These are phyloP conservation scores for Penicillium sumatraense DNA, from an alignment of 2,329 filamentous ascomycete genomes.

Conservation along the genomic window DNA sequence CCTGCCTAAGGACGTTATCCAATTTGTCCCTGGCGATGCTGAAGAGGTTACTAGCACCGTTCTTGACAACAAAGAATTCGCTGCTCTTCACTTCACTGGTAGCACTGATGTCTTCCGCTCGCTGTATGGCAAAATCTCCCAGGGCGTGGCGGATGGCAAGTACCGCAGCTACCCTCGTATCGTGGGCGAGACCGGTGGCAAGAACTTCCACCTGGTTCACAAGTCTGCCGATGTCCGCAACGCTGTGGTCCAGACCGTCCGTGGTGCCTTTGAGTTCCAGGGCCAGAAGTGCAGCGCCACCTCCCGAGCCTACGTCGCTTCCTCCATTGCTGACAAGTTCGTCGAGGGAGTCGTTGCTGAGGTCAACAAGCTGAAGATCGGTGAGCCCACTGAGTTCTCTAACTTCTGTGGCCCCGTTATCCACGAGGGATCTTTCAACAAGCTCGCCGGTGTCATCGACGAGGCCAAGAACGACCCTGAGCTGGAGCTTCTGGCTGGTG, in stretches of 20 bases:
- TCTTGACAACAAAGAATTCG: constrained; percentile 77
- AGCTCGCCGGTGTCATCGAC: constrained; percentile 76
- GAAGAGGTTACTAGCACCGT: constrained; percentile 79
- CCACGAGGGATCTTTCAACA: constrained; percentile 79
- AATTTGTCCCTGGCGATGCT: constrained; percentile 89
- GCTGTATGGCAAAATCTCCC: constrained; percentile 84
- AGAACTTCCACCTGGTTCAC: constrained; percentile 91
- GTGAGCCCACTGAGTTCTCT: constrained; percentile 69
- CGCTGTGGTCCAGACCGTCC: constrained; percentile 79
- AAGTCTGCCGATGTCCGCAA: constrained; percentile 76
- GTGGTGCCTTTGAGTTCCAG: constrained; percentile 88
- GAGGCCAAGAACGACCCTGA: constrained; percentile 75
- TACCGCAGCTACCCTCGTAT: constrained; percentile 87
- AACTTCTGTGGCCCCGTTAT: constrained; percentile 91
- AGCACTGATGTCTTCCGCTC: constrained; percentile 89
- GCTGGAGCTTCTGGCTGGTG: constrained; percentile 74
- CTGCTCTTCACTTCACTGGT: constrained; percentile 93
- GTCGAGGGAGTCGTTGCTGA: constrained; percentile 69
- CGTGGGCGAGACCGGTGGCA: constrained; percentile 88
- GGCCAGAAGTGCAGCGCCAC: constrained; percentile 91
- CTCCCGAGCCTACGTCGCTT: constrained; percentile 77
- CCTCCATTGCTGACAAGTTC: constrained; percentile 75
- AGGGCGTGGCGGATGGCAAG: constrained; percentile 77
- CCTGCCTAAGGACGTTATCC: constrained; percentile 85
- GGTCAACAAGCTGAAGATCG: constrained; percentile 71